A percentile compares a stretch with the other conserved stretches of the same genome.
These are phyloP conservation scores for Haplosporangium gracile DNA, from an alignment of 192 early-diverging fungal species.

Conservation along the genomic window DNA sequence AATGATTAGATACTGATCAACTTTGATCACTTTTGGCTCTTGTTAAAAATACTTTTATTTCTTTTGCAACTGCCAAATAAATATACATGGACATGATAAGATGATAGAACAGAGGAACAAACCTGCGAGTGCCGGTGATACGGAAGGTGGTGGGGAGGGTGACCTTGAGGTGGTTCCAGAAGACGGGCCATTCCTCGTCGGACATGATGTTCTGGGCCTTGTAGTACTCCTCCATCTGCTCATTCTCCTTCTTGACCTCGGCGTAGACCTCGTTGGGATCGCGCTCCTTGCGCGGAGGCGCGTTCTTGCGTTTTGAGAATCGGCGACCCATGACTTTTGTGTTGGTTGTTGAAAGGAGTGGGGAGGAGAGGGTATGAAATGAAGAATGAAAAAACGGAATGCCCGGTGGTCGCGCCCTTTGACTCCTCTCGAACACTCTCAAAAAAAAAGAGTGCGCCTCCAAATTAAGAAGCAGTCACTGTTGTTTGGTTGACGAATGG, in stretches of 20 bases:
- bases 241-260: constrained; percentile 70
- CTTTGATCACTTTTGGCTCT: background rate
- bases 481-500: no score
- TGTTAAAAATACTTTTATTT: background rate
- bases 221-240: constrained; percentile 77
- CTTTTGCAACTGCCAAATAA: background rate
- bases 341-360: background rate
- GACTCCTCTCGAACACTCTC: background rate
- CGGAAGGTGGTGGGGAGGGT: constrained; percentile 93
- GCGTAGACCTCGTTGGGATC: constrained; percentile 52
- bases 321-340: constrained; percentile 34
- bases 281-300: constrained; percentile 49
- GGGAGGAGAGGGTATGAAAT: background rate
- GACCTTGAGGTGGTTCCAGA: constrained; percentile 78
- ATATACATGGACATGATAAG: background rate
- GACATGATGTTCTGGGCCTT: constrained; percentile 81
- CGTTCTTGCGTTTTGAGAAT: constrained; percentile 45
- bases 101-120: background rate
- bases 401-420: no score
- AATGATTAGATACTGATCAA: background rate
- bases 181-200: constrained; percentile 86
- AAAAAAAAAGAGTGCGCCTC: constrained; percentile 9
- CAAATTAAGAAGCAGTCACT: background rate
- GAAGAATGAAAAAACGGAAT: background rate
- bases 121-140: constrained; percentile 91